Base-by-base conservation (phyloP, 768 basidiomycete species). In the Phylloporus sp. region DNA sequence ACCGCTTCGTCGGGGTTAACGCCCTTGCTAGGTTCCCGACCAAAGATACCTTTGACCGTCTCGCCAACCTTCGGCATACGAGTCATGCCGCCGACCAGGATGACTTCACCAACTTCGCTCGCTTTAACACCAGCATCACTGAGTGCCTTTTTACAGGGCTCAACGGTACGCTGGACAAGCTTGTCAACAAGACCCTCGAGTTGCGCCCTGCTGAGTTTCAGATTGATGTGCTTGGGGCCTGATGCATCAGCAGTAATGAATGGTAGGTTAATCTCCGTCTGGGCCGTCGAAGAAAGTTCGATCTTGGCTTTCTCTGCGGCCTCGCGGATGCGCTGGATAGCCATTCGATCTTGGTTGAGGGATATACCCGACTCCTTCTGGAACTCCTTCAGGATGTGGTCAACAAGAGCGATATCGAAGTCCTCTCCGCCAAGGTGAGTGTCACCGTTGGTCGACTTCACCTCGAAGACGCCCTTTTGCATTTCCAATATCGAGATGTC, bases 271-370 rank as follows among this genome's bases (percentile, higher is more conserved):
- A 98, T 84, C 70, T 99, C 97, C 27, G 97, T 99, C 69, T 97
- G 91, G 0, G 88, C 77, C 2, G 95, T 91, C 11, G 91, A 94
- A 11, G 94, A 97, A 23, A 99, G 77, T 68, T 98, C 95, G 45
- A 97, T 95, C 83, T 99, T 99, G 59, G 97, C 97, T 78, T 97
- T 97, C 80, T 99, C 97, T 12, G 95, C 93, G 18, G 97, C 97
- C 72, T 99, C 97, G 62, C 97, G 93, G 56, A 99, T 92, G 72
- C 97, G 93, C 72, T 98, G 97, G 60, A 99, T 91, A 7, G 97
- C 95, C 89, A 97, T 97, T 45, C 86, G 80, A 70, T 99, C 97
- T 59, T 80, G 76, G 59, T 76, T 77, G 39, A 98, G 83, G 64
- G 92, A 86, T 54, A 88, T 77, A 31, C 92, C 88, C 5, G 78